A percentile compares a stretch with the other conserved stretches of the same genome.
phyloP scores from a whole-genome alignment of 768 basidiomycete species.

The Lactifluus volemus region DNA sequence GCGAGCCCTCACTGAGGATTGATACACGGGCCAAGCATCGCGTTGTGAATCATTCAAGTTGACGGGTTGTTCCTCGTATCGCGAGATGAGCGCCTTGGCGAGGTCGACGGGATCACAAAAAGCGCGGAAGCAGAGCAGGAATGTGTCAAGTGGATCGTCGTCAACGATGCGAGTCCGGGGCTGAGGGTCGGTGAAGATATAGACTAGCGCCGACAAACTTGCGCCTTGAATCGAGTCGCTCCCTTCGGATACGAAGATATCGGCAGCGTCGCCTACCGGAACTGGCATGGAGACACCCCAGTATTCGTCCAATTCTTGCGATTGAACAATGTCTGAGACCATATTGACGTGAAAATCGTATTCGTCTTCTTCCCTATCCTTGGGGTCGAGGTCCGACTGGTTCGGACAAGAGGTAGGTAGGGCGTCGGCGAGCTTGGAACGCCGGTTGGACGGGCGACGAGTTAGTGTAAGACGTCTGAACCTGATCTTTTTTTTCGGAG shows the following conservation, averaged over 20 bases:
- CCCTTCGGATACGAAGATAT: not conserved
- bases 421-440: not conserved
- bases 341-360: not conserved
- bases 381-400: not conserved
- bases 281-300: conserved; percentile 9
- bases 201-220: conserved; percentile 4
- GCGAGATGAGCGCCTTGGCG: conserved; percentile 7
- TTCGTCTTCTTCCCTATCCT: conserved; percentile 6
- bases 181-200: conserved; percentile 11
- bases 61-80: conserved; percentile 4
- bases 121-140: conserved; percentile 9
- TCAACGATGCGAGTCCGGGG: not conserved
- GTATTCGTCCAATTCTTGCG: not conserved
- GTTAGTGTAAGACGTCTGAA: conserved; percentile 1
- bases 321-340: conserved; percentile 3
- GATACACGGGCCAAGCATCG: conserved; percentile 5
- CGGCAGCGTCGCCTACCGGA: not conserved
- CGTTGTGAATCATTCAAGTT: not conserved
- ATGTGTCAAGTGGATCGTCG: not conserved
- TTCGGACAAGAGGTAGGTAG: not conserved
- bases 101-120: conserved; percentile 8
- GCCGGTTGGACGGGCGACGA: not conserved
- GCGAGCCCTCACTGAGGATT: not conserved
- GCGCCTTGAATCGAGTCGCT: not conserved
- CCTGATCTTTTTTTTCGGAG: conserved; percentile 5